Conservation (phyloP, 441 rosid genomes). For the Cnidoscolus chayamansa region DNA sequence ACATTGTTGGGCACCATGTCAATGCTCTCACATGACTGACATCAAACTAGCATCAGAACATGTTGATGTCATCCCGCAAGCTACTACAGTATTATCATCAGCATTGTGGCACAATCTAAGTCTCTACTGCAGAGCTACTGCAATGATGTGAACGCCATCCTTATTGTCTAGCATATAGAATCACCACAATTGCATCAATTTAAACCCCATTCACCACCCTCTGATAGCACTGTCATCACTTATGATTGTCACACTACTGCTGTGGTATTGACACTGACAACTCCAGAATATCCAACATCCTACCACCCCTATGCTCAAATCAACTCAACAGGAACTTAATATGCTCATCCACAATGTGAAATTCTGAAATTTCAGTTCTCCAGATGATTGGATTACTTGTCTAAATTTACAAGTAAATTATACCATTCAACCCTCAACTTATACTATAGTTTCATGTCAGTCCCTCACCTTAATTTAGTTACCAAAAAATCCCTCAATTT, state of each 20-base stretch:
- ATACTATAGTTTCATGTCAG: no score
- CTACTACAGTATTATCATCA: conserved; percentile 3
- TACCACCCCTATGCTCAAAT: background rate
- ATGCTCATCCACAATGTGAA: background rate
- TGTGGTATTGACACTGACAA: background rate
- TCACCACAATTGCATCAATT: conserved; percentile 1
- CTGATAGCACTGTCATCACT: background rate
- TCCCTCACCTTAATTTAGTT: no score
- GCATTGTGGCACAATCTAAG: background rate
- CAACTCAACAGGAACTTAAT: background rate
- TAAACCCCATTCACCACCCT: conserved; percentile 1
- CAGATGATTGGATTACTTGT: conserved; percentile 2
- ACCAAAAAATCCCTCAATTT: no score
- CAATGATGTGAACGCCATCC: background rate
- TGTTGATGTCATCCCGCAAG: background rate
- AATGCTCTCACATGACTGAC: background rate
- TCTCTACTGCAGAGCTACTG: background rate
- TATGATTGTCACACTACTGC: background rate
- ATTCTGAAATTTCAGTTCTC: background rate
- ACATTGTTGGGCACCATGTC: background rate
- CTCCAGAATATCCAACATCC: conserved; percentile 1
- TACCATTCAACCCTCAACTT: no score
- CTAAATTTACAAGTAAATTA: background rate
- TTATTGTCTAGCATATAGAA: background rate
- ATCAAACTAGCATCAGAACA: conserved; percentile 6